These are phyloP conservation scores for Eutrema yunnanense DNA, from an alignment of 345 rosid genomes.

Conservation along the genomic window DNA sequence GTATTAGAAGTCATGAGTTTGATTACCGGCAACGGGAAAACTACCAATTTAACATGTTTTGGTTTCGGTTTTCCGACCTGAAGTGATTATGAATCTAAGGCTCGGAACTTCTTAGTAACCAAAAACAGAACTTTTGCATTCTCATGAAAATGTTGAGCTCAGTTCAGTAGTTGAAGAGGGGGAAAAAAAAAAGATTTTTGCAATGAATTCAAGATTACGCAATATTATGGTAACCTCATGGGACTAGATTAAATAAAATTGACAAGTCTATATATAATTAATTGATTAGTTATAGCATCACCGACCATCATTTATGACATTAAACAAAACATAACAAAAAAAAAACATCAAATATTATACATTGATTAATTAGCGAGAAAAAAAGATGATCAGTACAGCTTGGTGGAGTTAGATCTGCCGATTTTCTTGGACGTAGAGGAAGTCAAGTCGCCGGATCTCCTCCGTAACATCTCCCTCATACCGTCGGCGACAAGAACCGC, in stretches of 20 bases:
- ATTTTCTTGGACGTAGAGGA: constrained; percentile 69
- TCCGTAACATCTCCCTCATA: constrained; percentile 86
- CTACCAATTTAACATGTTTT: neutral
- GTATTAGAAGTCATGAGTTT: neutral
- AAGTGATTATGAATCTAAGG: no score
- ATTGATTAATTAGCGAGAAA: constrained; percentile 1
- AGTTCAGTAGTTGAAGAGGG: no score
- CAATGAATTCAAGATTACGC: neutral
- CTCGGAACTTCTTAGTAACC: neutral
- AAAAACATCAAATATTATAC: constrained; percentile 23
- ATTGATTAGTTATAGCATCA: constrained; percentile 16
- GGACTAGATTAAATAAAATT: neutral
- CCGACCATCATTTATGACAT: constrained; percentile 9
- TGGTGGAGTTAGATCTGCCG: constrained; percentile 59
- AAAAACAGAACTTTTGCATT: neutral
- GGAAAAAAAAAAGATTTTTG: no score
- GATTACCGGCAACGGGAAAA: neutral
- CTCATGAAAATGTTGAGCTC: neutral
- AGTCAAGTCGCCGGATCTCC: constrained; percentile 70
- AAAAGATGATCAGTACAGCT: constrained; percentile 27
- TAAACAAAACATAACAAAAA: neutral
- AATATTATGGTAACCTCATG: neutral
- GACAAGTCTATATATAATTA: neutral
- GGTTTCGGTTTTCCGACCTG: no score
- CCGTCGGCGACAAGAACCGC: constrained; percentile 93